Base-by-base conservation (phyloP, 805 yeast genomes). In the Candida bentonensis region DNA sequence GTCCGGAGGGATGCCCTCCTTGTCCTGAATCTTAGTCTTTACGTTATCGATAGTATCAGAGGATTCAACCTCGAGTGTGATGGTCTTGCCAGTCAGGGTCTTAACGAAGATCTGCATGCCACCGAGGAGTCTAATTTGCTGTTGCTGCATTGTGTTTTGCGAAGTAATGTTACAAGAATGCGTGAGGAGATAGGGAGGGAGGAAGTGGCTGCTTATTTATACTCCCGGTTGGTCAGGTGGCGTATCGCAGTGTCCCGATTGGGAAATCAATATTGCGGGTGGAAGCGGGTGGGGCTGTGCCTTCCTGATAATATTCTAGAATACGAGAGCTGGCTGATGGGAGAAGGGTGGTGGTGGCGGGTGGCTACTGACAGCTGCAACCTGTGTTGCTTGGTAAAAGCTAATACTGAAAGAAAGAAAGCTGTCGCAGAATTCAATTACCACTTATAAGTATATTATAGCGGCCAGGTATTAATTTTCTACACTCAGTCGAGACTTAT, bases 81-180 rank as follows among this genome's bases (percentile, higher is more conserved):
- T 82, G 53, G 94, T 66, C 85, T 89, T 89, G 76, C 97, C 97
- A 58, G 97, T 89, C 67, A 92, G 79, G 73, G 98, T 92, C 77
- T 89, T 92, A 74, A 92, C 97, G 75, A 89, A 92, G 77, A 89
- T 89, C 77, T 65, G 68, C 69, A 63, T 65, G n/a, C 36, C 36
- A 30, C 36, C 36, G n/a, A 11, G 36, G 20, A 30, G 36, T 30
- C 20, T 30, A 17, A 30, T 30, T 30, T 30, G 36, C n/a, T 30
- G 36, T 30, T 30, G 36, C 36, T 30, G 36, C 20, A 13, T 9
- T 15, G 20, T 30, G n/a, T 30, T 25, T 7, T 25, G 27, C 13
- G 7, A 13, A 9, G 13, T 25, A 7, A 9, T 25, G 27, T 25
- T 25, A 13, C 7, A 25, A 25, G 13, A 25, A 13, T 7, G 27